These are phyloP conservation scores for Plasmodium fragile DNA, from an alignment of 169 alveolate genomes.

Conservation along the genomic window DNA sequence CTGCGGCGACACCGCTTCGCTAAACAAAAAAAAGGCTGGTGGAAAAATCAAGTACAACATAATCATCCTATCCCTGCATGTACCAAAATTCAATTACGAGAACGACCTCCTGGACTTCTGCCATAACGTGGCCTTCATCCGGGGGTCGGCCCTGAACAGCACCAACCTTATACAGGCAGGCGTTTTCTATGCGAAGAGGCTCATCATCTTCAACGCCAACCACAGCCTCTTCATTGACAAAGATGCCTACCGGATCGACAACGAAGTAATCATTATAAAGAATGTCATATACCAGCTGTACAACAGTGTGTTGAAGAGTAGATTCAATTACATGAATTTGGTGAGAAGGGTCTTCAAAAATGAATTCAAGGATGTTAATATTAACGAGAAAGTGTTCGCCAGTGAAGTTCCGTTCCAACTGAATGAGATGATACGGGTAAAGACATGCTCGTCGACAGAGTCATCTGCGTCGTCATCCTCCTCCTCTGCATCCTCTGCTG, in stretches of 20 bases:
- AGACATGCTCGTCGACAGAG: slow-evolving; percentile 10
- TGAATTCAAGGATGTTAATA: not conserved
- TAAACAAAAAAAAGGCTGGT: not conserved
- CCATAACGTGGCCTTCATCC: slow-evolving; percentile 77
- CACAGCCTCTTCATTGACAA: slow-evolving; percentile 69
- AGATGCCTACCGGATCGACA: slow-evolving; percentile 66
- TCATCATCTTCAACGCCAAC: slow-evolving; percentile 41
- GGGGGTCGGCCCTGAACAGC: slow-evolving; percentile 83
- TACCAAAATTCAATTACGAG: slow-evolving; percentile 78
- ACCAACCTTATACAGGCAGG: slow-evolving; percentile 80
- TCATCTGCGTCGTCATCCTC: not conserved
- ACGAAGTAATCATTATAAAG: slow-evolving; percentile 68
- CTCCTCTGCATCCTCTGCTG: not conserved
- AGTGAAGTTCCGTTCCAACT: not conserved
- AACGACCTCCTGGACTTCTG: slow-evolving; percentile 68
- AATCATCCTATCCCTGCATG: slow-evolving; percentile 76
- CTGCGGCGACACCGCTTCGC: not conserved
- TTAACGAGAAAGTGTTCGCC: slow-evolving; percentile 67
- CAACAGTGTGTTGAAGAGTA: slow-evolving; percentile 42
- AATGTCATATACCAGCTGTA: slow-evolving; percentile 58
- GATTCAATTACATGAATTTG: slow-evolving; percentile 64
- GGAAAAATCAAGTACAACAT: slow-evolving; percentile 56
- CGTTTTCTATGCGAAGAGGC: slow-evolving; percentile 72
- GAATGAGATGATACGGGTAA: slow-evolving; percentile 21
- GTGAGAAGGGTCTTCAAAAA: not conserved